phyloP scores from a whole-genome alignment of 2,329 filamentous ascomycete genomes.

The Zopfia rhizophila region DNA sequence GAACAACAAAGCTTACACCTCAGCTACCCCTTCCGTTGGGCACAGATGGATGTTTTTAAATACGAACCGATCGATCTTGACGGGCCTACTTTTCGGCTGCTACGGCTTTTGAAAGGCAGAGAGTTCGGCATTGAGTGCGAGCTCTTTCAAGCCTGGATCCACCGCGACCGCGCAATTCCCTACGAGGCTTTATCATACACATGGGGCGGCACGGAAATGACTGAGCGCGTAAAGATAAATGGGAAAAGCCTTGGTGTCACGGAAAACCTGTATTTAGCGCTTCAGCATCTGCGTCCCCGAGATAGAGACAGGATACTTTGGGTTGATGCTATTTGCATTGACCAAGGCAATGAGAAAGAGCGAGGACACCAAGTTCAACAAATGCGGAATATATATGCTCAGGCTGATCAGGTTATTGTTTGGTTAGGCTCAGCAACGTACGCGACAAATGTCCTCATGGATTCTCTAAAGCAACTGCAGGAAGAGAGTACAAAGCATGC shows the following conservation, averaged over 20 bases:
- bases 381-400: constrained; percentile 36
- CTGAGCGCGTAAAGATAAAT: constrained; percentile 16
- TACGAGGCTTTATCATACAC: constrained; percentile 35
- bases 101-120: constrained; percentile 18
- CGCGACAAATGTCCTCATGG: constrained; percentile 17
- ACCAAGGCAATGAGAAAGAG: constrained; percentile 35
- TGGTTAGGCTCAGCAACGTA: constrained; percentile 37
- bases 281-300: constrained; percentile 19
- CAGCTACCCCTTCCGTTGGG: no score
- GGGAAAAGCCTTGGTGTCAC: constrained; percentile 11
- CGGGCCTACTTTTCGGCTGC: constrained; percentile 21
- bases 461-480: constrained; percentile 12
- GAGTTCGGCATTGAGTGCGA: constrained; percentile 16
- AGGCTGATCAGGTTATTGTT: constrained; percentile 34
- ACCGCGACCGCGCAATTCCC: constrained; percentile 11
- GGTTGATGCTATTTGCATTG: constrained; percentile 42
- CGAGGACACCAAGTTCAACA: constrained; percentile 37
- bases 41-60: constrained; percentile 16
- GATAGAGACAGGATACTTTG: constrained; percentile 28
- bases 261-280: constrained; percentile 24
- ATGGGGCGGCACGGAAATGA: constrained; percentile 23
- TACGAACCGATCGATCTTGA: constrained; percentile 25
- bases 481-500: constrained; percentile 6
- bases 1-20: no score
- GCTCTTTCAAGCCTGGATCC: constrained; percentile 22